Percentiles rank a stretch among this genome's conserved stretches.
These are phyloP conservation scores for Myriosclerotinia curreyana DNA, from an alignment of 2,329 filamentous ascomycete species.

Conservation along the genomic window DNA sequence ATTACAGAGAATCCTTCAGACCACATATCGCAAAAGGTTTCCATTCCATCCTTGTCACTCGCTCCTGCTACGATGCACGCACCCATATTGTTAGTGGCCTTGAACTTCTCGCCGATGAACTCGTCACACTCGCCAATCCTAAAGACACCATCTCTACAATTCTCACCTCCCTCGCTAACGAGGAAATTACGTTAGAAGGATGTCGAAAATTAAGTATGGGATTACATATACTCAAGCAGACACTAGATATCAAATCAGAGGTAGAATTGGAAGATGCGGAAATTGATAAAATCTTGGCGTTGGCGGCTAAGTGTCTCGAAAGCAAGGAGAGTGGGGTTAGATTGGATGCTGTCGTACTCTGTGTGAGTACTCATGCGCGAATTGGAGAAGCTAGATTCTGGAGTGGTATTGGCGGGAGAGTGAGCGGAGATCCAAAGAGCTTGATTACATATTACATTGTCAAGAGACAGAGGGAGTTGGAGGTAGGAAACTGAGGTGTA, in stretches of 20 bases:
- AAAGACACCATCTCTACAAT: conserved; percentile 58
- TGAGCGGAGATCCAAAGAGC: conserved; percentile 71
- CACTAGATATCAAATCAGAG: conserved; percentile 47
- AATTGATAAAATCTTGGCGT: conserved; percentile 49
- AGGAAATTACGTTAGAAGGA: conserved; percentile 47
- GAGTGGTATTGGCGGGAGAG: conserved; percentile 56
- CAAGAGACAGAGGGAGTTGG: conserved; percentile 59
- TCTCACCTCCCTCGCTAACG: conserved; percentile 46
- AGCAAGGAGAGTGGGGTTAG: conserved; percentile 60
- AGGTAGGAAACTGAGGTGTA: conserved; percentile 14
- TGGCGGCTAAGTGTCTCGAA: conserved; percentile 57
- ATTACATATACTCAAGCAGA: conserved; percentile 58
- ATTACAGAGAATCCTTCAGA: conserved; percentile 62
- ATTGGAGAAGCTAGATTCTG: conserved; percentile 64
- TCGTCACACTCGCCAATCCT: conserved; percentile 63
- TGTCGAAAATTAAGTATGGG: conserved; percentile 59
- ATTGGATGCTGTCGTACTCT: conserved; percentile 78
- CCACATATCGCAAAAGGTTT: conserved; percentile 67
- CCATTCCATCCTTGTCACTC: conserved; percentile 62
- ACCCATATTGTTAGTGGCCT: conserved; percentile 72
- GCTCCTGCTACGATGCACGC: conserved; percentile 63
- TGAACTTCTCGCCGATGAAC: conserved; percentile 69
- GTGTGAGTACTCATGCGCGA: conserved; percentile 64
- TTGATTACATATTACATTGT: conserved; percentile 80
- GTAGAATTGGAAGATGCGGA: conserved; percentile 52